Percentiles rank a stretch among this genome's conserved stretches.
Conservation (phyloP, 371 early-diverging fungal genomes). For the Mortierella sp. region DNA sequence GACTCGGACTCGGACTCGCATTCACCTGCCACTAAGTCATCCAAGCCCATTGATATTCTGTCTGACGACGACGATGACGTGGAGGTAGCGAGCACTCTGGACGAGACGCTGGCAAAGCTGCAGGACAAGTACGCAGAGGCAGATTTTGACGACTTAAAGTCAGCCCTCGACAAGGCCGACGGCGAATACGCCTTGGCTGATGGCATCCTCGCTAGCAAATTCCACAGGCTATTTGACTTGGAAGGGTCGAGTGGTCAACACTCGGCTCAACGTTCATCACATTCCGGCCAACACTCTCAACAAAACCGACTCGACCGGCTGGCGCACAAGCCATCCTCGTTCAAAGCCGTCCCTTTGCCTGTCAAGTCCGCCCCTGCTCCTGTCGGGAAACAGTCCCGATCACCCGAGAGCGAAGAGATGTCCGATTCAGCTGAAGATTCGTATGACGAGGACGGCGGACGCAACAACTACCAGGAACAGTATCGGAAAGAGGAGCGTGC, state of each 20-base stretch:
- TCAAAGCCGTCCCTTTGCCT: neutral
- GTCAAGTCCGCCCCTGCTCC: neutral
- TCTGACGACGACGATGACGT: conserved; percentile 40
- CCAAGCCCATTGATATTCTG: conserved; percentile 11
- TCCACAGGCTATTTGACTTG: neutral
- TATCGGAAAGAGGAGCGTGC: conserved; percentile 61
- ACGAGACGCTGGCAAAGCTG: conserved; percentile 29
- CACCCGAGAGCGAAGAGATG: neutral
- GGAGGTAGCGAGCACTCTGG: conserved; percentile 20
- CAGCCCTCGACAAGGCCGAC: conserved; percentile 9
- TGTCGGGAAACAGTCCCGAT: neutral
- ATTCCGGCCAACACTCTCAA: neutral
- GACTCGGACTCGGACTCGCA: conserved; percentile 50
- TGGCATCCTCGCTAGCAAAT: conserved; percentile 16
- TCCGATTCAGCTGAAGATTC: conserved; percentile 37
- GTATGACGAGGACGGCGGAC: conserved; percentile 17
- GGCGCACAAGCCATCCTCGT: neutral
- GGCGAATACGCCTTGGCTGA: conserved; percentile 38
- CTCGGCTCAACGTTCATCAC: neutral
- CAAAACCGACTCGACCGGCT: neutral
- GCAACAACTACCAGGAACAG: conserved; percentile 34
- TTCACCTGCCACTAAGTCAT: conserved; percentile 34
- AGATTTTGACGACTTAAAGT: conserved; percentile 16
- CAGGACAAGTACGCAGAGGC: conserved; percentile 36
- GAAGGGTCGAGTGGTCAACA: neutral